Conservation (phyloP, 176 grass and related monocot genomes). For the Sorghum bicolor region DNA sequence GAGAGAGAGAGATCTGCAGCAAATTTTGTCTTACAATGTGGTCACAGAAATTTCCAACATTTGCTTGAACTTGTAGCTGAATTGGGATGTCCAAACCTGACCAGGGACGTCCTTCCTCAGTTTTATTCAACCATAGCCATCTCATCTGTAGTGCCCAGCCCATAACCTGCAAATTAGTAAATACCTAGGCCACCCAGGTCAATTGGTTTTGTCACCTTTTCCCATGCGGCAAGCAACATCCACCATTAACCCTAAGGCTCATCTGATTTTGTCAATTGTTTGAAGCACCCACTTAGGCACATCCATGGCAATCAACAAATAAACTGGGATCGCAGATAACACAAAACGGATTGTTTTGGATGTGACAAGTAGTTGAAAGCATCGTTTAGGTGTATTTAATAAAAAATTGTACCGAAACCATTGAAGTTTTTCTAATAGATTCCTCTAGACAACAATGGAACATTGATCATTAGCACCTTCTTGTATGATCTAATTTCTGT, state of each 20-base stretch:
- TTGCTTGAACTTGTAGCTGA: neutral
- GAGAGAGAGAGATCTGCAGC: too few species aligned
- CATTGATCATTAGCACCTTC: neutral
- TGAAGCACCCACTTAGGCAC: neutral
- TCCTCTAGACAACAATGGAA: neutral
- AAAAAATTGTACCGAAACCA: neutral
- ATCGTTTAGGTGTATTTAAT: neutral
- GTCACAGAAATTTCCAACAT: neutral
- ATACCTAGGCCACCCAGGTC: neutral
- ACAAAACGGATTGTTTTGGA: neutral
- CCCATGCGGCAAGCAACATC: neutral
- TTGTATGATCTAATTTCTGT: constrained; percentile 20
- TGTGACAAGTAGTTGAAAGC: neutral
- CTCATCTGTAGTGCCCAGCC: neutral
- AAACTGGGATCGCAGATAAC: neutral
- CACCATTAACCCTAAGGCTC: neutral
- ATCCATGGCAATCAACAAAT: neutral
- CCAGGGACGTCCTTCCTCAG: neutral
- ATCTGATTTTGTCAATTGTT: neutral
- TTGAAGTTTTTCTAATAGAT: neutral
- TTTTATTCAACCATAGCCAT: neutral
- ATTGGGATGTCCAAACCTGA: neutral
- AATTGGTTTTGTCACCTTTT: neutral
- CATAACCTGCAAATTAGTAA: neutral
- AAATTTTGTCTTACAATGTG: too few species aligned